phyloP scores from a whole-genome alignment of 2,329 filamentous ascomycete species.

The Sporothrix dimorphospora region DNA sequence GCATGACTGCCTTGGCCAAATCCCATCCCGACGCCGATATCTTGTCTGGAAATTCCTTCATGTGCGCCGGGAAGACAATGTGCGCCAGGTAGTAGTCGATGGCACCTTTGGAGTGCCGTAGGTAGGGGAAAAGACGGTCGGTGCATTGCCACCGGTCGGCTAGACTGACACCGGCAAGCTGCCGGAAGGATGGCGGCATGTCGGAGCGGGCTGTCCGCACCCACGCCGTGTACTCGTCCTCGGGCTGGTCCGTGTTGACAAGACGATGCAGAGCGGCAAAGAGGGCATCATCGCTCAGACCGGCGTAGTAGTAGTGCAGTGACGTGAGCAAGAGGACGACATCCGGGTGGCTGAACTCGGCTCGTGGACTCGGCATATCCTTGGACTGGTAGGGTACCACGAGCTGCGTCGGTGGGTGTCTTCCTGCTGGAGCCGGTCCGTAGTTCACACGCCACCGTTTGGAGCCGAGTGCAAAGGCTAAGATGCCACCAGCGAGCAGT shows the following conservation, averaged over 20 bases:
- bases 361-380: conserved; percentile 56
- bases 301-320: conserved; percentile 60
- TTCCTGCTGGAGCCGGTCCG: conserved; percentile 50
- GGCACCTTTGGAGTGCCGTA: conserved; percentile 55
- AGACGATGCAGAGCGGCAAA: conserved; percentile 53
- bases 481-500: conserved; percentile 58
- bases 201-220: conserved; percentile 40
- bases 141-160: conserved; percentile 55
- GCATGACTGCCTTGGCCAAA: conserved; percentile 50
- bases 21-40: conserved; percentile 71
- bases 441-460: conserved; percentile 71
- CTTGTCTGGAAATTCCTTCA: conserved; percentile 65
- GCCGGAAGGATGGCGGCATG: conserved; percentile 45
- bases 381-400: conserved; percentile 65
- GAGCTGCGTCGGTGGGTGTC: conserved; percentile 50
- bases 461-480: conserved; percentile 55
- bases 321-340: conserved; percentile 59
- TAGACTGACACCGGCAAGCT: conserved; percentile 59
- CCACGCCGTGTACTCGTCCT: conserved; percentile 56
- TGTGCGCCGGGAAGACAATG: conserved; percentile 63
- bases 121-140: conserved; percentile 53
- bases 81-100: conserved; percentile 66
- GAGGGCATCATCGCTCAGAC: conserved; percentile 56
- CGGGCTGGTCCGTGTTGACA: conserved; percentile 54
- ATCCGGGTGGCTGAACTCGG: conserved; percentile 67